These are phyloP conservation scores for Lasiodiplodia theobromae DNA, from an alignment of 2,329 filamentous ascomycete genomes.

Conservation along the genomic window DNA sequence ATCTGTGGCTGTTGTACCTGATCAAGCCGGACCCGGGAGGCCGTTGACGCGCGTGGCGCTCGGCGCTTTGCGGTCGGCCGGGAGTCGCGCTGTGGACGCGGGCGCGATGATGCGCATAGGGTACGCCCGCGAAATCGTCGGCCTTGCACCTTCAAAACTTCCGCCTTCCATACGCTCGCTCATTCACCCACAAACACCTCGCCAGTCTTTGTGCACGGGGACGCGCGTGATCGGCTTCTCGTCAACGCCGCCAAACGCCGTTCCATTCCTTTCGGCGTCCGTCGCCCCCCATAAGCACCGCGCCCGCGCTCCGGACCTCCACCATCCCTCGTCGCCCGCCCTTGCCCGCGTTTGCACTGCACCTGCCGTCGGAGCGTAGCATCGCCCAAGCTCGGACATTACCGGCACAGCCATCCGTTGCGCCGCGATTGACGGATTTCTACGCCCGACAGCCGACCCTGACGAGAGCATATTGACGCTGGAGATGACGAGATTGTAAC, in stretches of 20 bases:
- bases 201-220: background rate
- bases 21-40: background rate
- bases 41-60: conserved; percentile 22
- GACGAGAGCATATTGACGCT: conserved; percentile 5
- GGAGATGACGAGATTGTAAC: background rate
- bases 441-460: background rate
- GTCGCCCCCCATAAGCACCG: conserved; percentile 2
- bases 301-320: conserved; percentile 5
- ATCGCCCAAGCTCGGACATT: background rate
- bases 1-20: background rate
- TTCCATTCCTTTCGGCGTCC: conserved; percentile 14
- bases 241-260: conserved; percentile 3
- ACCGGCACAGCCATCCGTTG: too few species aligned
- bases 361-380: background rate
- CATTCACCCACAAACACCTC: background rate
- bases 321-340: background rate
- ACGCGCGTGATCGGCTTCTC: background rate
- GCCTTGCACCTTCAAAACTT: conserved; percentile 13
- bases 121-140: conserved; percentile 16
- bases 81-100: conserved; percentile 15
- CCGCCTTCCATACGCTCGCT: background rate
- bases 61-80: conserved; percentile 2
- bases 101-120: conserved; percentile 15
- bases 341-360: background rate
- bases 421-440: background rate